A percentile compares a stretch with the other conserved stretches of the same genome.
Conservation (phyloP, 306 rosid genomes). For the Pyrus communis region DNA sequence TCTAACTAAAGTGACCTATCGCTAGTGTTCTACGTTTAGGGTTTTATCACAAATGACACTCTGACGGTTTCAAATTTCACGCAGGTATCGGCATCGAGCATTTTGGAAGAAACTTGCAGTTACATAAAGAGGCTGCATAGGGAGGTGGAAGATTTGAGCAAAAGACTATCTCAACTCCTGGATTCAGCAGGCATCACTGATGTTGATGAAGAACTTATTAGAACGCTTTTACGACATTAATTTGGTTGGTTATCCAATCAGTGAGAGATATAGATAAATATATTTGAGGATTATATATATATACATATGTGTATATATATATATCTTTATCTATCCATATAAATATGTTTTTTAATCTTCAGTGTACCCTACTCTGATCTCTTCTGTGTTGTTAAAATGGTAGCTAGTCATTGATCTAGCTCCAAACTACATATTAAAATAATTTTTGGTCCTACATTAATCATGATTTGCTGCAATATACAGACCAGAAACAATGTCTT, state of each 20-base stretch:
- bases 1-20: background rate
- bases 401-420: background rate
- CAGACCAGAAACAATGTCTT: background rate
- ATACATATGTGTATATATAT: background rate
- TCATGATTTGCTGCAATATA: background rate
- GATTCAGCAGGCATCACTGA: slow-evolving; percentile 23
- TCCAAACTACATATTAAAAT: background rate
- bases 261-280: background rate
- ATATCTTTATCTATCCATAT: background rate
- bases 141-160: slow-evolving; percentile 34
- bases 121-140: slow-evolving; percentile 33
- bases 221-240: slow-evolving; percentile 5
- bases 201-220: slow-evolving; percentile 17
- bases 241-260: slow-evolving; percentile 2
- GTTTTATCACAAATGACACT: background rate
- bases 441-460: slow-evolving; percentile 1
- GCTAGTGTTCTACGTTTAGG: background rate
- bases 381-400: background rate
- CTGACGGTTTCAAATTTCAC: background rate
- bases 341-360: background rate
- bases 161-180: slow-evolving; percentile 24
- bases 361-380: background rate
- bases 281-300: background rate
- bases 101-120: slow-evolving; percentile 34
- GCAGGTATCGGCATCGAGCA: slow-evolving; percentile 18